Evolutionary conservation across 2,329 filamentous ascomycete genomes (phyloP), one percentile per base, ranked within the genome.

Genomic region (Sclerotinia glacialis): DNA sequence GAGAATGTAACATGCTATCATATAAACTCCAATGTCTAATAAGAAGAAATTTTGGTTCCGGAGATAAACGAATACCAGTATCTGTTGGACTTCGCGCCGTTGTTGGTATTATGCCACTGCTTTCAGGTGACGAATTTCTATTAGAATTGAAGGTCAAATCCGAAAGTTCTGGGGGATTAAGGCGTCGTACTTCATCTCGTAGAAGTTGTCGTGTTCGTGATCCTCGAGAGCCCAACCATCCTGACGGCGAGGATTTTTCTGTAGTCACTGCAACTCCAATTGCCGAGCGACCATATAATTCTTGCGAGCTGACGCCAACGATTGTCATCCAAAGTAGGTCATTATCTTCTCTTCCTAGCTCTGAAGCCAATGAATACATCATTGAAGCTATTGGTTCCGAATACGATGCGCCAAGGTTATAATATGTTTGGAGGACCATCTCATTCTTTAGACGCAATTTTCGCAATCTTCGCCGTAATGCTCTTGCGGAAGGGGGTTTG

Each of bases 1-100:
- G 93, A 0, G 93, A 97, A 77, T 99, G 95, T 16, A 98, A 84
- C 95, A 99, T 98, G 77, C 93, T 97, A 75, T 99, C 95, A 78
- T 98, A 98, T 18, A 99, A 82, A 72, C 92, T 97, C 95, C 95
- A 99, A 77, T 99, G 95, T 44, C 95, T 85, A 64, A 98, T 91
- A 0, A 99, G 85, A 34, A 98, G 84, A 72, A 99, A 97, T 50
- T 91, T 90, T 12, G 95, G 96, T 75, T 99, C 95, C 0, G 95
- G 95, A 0, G 93, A 97, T 49, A 99, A 81, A 28, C 93, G 88
- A 71, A 99, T 98, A 61, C 92, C 90, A 12, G 88, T 96, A 78
- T 99, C 95, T 65, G 93, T 94, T 7, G 95, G 92, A 69, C 90
- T 95, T 68, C 90, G 85, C 9, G 93, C 93, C 28, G 92, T 93